These are phyloP conservation scores for Knoxia roxburghii DNA, from an alignment of 257 asterid genomes.

Conservation along the genomic window DNA sequence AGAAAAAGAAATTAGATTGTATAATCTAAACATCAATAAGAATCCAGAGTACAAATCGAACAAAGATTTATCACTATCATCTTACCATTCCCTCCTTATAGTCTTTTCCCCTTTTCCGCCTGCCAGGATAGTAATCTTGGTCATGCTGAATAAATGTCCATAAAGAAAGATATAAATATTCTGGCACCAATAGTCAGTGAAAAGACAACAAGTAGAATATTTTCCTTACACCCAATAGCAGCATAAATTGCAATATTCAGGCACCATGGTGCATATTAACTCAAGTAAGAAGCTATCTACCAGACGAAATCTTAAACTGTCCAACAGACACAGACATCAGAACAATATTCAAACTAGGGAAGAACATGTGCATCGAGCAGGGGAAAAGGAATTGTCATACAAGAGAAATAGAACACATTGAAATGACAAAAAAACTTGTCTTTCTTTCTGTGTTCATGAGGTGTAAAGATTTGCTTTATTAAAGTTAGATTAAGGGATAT, in stretches of 20 bases:
- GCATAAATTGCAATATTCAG: not conserved
- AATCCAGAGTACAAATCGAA: slow-evolving; percentile 8
- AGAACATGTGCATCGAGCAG: not conserved
- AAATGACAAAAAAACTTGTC: no score
- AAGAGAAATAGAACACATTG: not conserved
- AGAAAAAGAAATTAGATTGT: slow-evolving; percentile 24
- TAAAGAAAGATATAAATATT: slow-evolving; percentile 13
- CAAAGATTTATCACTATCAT: slow-evolving; percentile 4
- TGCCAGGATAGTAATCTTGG: slow-evolving; percentile 93
- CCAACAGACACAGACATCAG: not conserved
- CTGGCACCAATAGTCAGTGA: not conserved
- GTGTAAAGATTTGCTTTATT: not conserved
- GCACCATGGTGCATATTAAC: not conserved
- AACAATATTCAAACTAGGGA: no score
- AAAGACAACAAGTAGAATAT: not conserved
- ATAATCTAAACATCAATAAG: slow-evolving; percentile 12
- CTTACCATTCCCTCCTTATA: slow-evolving; percentile 84
- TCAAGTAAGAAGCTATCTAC: not conserved
- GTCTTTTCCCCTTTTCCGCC: slow-evolving; percentile 95
- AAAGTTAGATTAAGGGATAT: not conserved
- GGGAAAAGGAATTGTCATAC: not conserved
- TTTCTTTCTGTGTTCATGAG: not conserved
- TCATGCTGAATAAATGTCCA: slow-evolving; percentile 50
- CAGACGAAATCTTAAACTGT: not conserved
- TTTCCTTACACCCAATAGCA: not conserved